Conservation (phyloP, 345 rosid genomes). For the Syzygium jambos region DNA sequence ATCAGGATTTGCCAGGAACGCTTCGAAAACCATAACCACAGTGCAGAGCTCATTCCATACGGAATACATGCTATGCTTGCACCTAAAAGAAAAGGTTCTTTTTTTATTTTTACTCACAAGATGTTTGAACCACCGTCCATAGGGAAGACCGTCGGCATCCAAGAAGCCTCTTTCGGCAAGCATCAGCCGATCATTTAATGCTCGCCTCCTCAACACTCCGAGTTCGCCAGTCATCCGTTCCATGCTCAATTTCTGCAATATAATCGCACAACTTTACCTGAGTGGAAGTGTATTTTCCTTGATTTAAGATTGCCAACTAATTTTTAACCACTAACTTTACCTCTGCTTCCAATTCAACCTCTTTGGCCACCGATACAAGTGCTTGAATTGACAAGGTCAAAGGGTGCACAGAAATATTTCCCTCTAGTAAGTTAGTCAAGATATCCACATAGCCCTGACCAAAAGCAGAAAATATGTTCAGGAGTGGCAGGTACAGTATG, state of each 20-base stretch:
- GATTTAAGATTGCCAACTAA: not conserved
- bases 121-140: slow-evolving; percentile 91
- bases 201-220: slow-evolving; percentile 32
- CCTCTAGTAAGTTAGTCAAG: slow-evolving; percentile 41
- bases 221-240: slow-evolving; percentile 14
- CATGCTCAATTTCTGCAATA: slow-evolving; percentile 39
- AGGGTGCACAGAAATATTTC: slow-evolving; percentile 39
- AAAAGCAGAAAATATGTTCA: not conserved
- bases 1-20: not conserved
- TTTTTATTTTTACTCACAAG: slow-evolving; percentile 39
- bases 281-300: not conserved
- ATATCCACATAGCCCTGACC: slow-evolving; percentile 39
- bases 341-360: slow-evolving; percentile 50
- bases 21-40: not conserved
- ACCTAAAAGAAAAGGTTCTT: not conserved
- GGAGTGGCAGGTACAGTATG: not conserved
- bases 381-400: slow-evolving; percentile 48
- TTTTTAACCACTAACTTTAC: slow-evolving; percentile 9
- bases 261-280: not conserved
- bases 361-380: slow-evolving; percentile 48
- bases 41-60: not conserved
- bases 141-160: slow-evolving; percentile 65
- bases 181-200: slow-evolving; percentile 77
- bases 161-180: slow-evolving; percentile 90
- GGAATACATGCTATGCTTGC: not conserved